These are phyloP conservation scores for Curvularia spicifera DNA, from an alignment of 2,329 filamentous ascomycete species.

Conservation along the genomic window DNA sequence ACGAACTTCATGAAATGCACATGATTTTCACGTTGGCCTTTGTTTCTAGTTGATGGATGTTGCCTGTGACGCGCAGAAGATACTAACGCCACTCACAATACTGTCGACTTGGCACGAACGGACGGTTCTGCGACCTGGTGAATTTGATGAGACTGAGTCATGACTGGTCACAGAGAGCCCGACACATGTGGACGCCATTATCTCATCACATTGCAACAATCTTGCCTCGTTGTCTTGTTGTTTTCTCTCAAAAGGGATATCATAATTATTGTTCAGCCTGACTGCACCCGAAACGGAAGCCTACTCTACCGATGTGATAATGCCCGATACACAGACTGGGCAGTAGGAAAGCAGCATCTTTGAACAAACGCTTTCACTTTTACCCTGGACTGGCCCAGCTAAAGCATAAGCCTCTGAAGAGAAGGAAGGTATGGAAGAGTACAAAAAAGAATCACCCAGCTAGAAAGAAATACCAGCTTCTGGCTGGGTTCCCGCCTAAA, in stretches of 20 bases:
- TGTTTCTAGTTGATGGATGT: not conserved
- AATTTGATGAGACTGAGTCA: not conserved
- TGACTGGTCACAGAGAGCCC: no score
- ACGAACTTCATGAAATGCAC: conserved; percentile 37
- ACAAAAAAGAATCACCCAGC: not conserved
- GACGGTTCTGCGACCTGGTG: not conserved
- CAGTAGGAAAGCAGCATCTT: conserved; percentile 2
- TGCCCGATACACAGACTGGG: conserved; percentile 1
- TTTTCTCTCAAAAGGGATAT: conserved; percentile 10
- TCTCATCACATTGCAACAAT: not conserved
- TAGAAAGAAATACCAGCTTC: not conserved
- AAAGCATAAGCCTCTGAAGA: not conserved
- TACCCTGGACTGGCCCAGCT: not conserved
- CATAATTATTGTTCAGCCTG: conserved; percentile 15
- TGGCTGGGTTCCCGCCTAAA: not conserved
- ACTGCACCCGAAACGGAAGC: not conserved
- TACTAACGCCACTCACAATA: not conserved
- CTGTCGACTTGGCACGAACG: not conserved
- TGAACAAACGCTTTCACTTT: conserved; percentile 12
- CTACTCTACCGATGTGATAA: not conserved
- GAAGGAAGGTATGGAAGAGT: not conserved
- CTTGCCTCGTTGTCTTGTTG: not conserved
- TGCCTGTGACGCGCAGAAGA: not conserved
- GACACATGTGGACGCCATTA: not conserved
- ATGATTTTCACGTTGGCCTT: conserved; percentile 15